Percentiles rank a stretch among this genome's conserved stretches.
Evolutionary conservation across 1,284 basidiomycete species (phyloP).

Genomic region (Cronartium quercuum): DNA sequence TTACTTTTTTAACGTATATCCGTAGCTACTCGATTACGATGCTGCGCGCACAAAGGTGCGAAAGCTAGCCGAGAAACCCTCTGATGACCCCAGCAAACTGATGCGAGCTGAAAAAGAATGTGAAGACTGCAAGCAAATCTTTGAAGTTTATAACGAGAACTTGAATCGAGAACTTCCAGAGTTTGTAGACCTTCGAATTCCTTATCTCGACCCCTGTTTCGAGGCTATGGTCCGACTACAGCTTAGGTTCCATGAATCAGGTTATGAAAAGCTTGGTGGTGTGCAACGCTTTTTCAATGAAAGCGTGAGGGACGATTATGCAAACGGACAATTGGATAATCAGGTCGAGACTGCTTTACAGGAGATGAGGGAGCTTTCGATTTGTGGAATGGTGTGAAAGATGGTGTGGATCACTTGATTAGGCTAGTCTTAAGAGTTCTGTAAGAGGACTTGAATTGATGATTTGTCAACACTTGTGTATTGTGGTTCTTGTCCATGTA

Average conservation of each 20-base stretch:
- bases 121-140: slow-evolving; percentile 87
- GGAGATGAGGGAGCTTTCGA: slow-evolving; percentile 92
- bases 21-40: slow-evolving; percentile 88
- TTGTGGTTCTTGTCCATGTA: no score
- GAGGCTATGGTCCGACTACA: slow-evolving; percentile 96
- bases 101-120: slow-evolving; percentile 86
- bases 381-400: slow-evolving; percentile 51
- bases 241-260: slow-evolving; percentile 91
- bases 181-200: slow-evolving; percentile 85
- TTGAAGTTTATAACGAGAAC: slow-evolving; percentile 86
- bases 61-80: slow-evolving; percentile 86
- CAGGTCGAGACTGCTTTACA: slow-evolving; percentile 90
- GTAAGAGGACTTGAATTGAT: neutral
- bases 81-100: slow-evolving; percentile 84
- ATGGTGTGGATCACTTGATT: neutral
- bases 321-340: slow-evolving; percentile 87
- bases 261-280: slow-evolving; percentile 92
- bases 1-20: neutral
- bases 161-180: slow-evolving; percentile 85
- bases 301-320: slow-evolving; percentile 88
- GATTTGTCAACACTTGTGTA: no score
- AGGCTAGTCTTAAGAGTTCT: neutral
- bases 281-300: slow-evolving; percentile 95
- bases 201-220: slow-evolving; percentile 96
- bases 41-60: slow-evolving; percentile 78